Evolutionary conservation across 305 asterid species (phyloP).

Genomic region (Fraxinus paxiana): DNA sequence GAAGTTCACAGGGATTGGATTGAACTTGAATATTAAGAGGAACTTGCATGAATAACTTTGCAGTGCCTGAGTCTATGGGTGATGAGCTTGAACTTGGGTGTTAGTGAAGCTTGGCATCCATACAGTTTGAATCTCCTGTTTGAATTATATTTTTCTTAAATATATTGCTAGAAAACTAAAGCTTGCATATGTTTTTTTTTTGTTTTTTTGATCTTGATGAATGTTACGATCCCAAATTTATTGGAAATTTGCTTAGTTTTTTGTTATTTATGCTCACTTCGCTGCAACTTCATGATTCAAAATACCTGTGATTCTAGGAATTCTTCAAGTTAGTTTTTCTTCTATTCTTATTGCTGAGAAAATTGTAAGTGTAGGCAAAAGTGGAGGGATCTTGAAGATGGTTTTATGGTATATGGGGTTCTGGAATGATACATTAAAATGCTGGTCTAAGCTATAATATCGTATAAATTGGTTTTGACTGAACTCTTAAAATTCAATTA

Average conservation of each 20-base stretch:
- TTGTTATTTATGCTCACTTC: background rate
- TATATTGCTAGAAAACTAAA: background rate
- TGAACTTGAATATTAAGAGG: slow-evolving; percentile 12
- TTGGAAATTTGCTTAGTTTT: background rate
- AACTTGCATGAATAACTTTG: slow-evolving; percentile 5
- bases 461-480: slow-evolving; percentile 11
- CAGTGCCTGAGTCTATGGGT: background rate
- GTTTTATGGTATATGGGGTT: background rate
- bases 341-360: slow-evolving; percentile 1
- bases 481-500: background rate
- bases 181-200: background rate
- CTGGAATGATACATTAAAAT: slow-evolving; percentile 3
- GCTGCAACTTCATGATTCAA: slow-evolving; percentile 3
- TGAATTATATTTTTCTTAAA: background rate
- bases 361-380: background rate
- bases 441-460: background rate
- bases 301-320: slow-evolving; percentile 4
- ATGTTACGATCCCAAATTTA: background rate
- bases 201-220: slow-evolving; percentile 4
- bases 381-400: background rate
- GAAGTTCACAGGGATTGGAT: slow-evolving; percentile 11
- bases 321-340: background rate
- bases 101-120: background rate
- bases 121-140: slow-evolving; percentile 13
- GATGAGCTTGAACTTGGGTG: background rate